These are phyloP conservation scores for Herpotrichia juniperi DNA, from an alignment of 2,329 filamentous ascomycete genomes.

Conservation along the genomic window DNA sequence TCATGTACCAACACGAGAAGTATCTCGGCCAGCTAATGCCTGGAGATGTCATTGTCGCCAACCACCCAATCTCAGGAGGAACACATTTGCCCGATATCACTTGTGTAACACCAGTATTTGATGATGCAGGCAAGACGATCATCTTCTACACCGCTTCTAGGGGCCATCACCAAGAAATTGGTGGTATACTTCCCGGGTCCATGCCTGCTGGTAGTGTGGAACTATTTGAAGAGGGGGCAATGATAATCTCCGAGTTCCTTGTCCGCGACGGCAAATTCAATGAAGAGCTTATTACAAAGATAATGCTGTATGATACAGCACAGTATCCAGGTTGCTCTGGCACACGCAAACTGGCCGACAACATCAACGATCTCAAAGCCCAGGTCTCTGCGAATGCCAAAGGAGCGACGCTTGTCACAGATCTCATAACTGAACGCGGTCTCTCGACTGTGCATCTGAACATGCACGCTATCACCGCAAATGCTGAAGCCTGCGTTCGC, in stretches of 20 bases:
- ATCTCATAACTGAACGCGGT: slow-evolving; percentile 43
- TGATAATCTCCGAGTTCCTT: slow-evolving; percentile 50
- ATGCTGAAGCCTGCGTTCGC: slow-evolving; percentile 43
- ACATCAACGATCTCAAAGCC: slow-evolving; percentile 45
- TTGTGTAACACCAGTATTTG: slow-evolving; percentile 32
- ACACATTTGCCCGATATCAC: slow-evolving; percentile 39
- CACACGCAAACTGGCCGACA: slow-evolving; percentile 39
- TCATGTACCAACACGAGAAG: slow-evolving; percentile 30
- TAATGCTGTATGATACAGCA: slow-evolving; percentile 32
- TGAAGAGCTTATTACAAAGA: slow-evolving; percentile 36
- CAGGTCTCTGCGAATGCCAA: slow-evolving; percentile 42
- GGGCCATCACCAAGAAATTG: slow-evolving; percentile 37
- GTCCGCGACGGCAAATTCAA: slow-evolving; percentile 43
- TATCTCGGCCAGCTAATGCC: slow-evolving; percentile 23
- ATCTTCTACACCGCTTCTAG: slow-evolving; percentile 34
- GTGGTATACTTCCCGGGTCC: slow-evolving; percentile 37
- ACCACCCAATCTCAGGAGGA: slow-evolving; percentile 34
- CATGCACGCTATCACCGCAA: slow-evolving; percentile 48
- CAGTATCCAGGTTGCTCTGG: slow-evolving; percentile 38
- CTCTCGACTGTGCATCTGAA: slow-evolving; percentile 46
- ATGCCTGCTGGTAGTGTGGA: slow-evolving; percentile 54
- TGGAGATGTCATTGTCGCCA: slow-evolving; percentile 35
- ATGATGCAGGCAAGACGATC: slow-evolving; percentile 22
- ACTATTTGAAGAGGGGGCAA: slow-evolving; percentile 55
- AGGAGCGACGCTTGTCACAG: slow-evolving; percentile 43